Conservation (phyloP, 148 eudicot genomes). For the Cornus controversa region DNA sequence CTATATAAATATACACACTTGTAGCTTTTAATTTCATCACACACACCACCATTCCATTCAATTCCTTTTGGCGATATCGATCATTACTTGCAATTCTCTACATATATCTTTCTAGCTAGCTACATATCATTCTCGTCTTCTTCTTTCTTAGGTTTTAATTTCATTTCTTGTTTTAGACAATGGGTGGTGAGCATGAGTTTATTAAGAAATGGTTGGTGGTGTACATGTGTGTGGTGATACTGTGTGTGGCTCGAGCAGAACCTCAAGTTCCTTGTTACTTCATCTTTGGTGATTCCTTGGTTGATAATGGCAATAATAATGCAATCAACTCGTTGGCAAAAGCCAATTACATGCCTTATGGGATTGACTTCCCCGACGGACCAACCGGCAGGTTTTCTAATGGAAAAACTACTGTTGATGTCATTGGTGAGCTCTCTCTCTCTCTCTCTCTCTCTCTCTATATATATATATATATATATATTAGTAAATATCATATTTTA, state of each 20-base stretch:
- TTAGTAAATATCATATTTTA: no score
- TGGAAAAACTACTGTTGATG: slow-evolving; percentile 74
- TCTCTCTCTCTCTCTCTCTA: neutral
- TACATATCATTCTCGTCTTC: neutral
- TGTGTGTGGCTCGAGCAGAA: slow-evolving; percentile 23
- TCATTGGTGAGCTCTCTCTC: slow-evolving; percentile 60
- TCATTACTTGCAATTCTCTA: neutral
- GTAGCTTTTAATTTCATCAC: slow-evolving; percentile 18
- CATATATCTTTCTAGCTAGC: no score
- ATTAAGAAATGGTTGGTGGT: slow-evolving; percentile 18
- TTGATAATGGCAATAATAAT: slow-evolving; percentile 88
- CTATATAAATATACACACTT: slow-evolving; percentile 16
- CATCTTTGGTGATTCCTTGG: slow-evolving; percentile 85
- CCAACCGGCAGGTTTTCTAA: slow-evolving; percentile 86
- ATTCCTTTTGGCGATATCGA: neutral
- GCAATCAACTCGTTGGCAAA: slow-evolving; percentile 62
- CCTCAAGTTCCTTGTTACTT: slow-evolving; percentile 82
- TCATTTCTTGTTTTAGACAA: neutral
- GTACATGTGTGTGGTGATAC: slow-evolving; percentile 1
- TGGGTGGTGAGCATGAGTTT: slow-evolving; percentile 18
- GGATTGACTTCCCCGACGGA: slow-evolving; percentile 71
- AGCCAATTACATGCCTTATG: slow-evolving; percentile 83
- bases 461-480: no score
- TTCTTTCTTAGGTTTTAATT: neutral
- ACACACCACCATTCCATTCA: neutral